phyloP scores from a whole-genome alignment of 1,139 yeast species.

The Pichia sp. region DNA sequence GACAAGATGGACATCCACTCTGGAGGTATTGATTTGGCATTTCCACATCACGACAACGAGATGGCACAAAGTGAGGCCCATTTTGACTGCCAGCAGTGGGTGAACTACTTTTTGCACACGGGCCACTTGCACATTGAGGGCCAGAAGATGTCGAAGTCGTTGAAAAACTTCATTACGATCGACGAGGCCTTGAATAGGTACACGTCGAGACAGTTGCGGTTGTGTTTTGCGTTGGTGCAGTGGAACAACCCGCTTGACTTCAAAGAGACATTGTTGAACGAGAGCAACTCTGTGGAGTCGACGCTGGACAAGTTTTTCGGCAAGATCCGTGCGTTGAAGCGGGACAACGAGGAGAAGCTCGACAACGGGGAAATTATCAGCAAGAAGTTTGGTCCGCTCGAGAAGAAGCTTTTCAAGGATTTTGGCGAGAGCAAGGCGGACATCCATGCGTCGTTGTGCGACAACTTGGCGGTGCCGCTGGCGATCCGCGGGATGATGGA shows the following conservation, averaged over 20 bases:
- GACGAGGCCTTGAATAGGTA: conserved; percentile 76
- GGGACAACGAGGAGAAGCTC: conserved; percentile 47
- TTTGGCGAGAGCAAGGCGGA: conserved; percentile 53
- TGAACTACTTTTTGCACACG: conserved; percentile 90
- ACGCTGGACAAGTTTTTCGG: conserved; percentile 78
- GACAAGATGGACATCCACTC: conserved; percentile 86
- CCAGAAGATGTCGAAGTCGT: conserved; percentile 93
- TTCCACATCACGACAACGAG: conserved; percentile 99
- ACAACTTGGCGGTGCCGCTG: conserved; percentile 75
- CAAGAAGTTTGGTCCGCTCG: conserved; percentile 50
- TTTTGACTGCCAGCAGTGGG: conserved; percentile 89
- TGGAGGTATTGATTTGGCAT: conserved; percentile 95
- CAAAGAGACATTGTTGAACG: conserved; percentile 71
- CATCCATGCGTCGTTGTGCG: conserved; percentile 79
- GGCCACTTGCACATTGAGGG: conserved; percentile 98
- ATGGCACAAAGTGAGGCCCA: conserved; percentile 96
- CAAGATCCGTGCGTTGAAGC: conserved; percentile 70
- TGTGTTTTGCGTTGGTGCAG: conserved; percentile 83
- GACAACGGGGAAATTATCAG: conserved; percentile 45
- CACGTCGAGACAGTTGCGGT: conserved; percentile 76
- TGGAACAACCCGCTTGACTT: conserved; percentile 95
- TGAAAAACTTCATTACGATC: conserved; percentile 92
- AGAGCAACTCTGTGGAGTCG: conserved; percentile 72
- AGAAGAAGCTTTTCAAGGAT: conserved; percentile 46
- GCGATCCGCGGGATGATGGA: conserved; percentile 65